Evolutionary conservation across 306 rosid genomes (phyloP), one percentile per base, ranked within the genome.

Genomic region (Acacia crassicarpa): DNA sequence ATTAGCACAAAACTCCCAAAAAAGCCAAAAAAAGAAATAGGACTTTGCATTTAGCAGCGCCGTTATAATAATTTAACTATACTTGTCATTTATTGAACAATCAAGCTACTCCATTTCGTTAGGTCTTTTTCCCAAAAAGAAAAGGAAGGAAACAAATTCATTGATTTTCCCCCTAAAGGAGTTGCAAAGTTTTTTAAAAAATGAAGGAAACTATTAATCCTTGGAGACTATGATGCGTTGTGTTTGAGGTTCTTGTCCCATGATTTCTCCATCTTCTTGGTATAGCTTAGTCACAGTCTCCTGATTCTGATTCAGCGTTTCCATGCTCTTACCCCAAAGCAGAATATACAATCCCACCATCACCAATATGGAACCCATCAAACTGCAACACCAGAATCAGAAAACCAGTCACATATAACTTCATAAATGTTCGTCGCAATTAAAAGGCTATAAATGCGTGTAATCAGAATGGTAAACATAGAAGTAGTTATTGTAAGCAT

Each of bases 291-390:
- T 27, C 75, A 67, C 80, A 71, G 80, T 17, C 59, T 35, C 78
- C 20, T 67, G 81, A n/a, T 70, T 88, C 86, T 87, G 81, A 23
- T 70, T 88, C 86, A 86, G 83, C 91, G 84, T 87, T 65, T 94
- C 98, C 51, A 79, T 87, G 74, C 81, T 93, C 90, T 94, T 94
- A n/a, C 97, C 98, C 97, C 98, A 93, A 0, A 94, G 92, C 38
- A 94, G 94, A 80, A 89, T 87, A 90, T 94, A 93, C 70, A 93
- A 62, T 83, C 98, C 98, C 5, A 90, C 73, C 77, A 90, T 91
- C 80, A 91, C 97, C 78, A 90, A 56, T n/a, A 90, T 72, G 17
- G 97, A 93, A 40, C 98, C 98, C 84, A 93, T 19, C 83, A 93
- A 77, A 78, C 97, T 94, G 76, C 74, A 54, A 44, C 13, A 14